Percentiles rank a stretch among this genome's conserved stretches.
Evolutionary conservation across 192 early-diverging fungal species (phyloP).

Genomic region (Rhizophlyctis rosea): DNA sequence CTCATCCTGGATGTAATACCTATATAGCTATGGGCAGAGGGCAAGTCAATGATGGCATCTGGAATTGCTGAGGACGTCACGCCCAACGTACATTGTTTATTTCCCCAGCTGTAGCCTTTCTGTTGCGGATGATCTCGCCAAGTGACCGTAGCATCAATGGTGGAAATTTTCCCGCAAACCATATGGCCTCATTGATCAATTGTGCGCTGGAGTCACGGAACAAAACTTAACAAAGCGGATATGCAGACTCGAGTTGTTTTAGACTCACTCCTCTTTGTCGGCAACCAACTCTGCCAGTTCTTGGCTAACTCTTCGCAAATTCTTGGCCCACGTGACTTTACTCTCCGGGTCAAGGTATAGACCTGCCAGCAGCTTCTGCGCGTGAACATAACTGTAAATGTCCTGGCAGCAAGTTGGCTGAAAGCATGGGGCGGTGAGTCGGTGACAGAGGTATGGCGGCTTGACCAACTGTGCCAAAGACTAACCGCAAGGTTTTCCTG

Average conservation of each 20-base stretch:
- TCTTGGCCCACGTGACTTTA: background rate
- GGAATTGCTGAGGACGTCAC: background rate
- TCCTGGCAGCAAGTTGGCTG: background rate
- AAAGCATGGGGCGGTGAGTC: too few species aligned
- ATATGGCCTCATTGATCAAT: background rate
- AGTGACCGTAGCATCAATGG: background rate
- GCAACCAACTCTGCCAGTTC: background rate
- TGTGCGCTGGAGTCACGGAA: background rate
- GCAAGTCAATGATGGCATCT: background rate
- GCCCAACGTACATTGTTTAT: background rate
- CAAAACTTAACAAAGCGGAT: background rate
- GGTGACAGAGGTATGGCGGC: too few species aligned
- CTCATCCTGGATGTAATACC: background rate
- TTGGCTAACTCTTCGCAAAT: background rate
- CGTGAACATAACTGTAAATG: background rate
- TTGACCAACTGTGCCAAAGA: too few species aligned
- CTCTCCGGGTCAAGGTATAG: background rate
- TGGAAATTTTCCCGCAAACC: too few species aligned
- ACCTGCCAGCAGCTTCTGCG: background rate
- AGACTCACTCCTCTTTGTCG: background rate
- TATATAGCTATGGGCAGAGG: background rate
- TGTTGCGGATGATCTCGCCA: background rate
- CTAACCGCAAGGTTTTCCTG: too few species aligned
- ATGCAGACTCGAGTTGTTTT: background rate
- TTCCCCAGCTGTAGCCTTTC: background rate